Percentiles rank a stretch among this genome's conserved stretches.
These are phyloP conservation scores for Malassezia equina DNA, from an alignment of 1,284 basidiomycete species.

Conservation along the genomic window DNA sequence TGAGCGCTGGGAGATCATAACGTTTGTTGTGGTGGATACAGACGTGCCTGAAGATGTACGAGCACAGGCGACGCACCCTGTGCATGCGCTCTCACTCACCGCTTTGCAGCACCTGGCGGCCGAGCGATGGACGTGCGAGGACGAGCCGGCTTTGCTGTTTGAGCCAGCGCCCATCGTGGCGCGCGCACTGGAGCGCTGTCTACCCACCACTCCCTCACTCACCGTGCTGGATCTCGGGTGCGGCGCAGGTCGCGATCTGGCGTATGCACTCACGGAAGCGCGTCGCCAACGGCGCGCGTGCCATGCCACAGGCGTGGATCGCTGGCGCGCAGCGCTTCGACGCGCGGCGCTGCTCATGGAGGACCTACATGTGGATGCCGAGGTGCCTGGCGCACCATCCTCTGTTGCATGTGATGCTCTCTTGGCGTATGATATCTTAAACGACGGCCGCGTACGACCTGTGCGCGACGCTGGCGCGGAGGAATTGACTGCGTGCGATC, in stretches of 20 bases:
- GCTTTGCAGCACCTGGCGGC: neutral
- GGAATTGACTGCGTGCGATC: neutral
- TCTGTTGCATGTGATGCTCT: conserved; percentile 3
- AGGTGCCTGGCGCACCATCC: neutral
- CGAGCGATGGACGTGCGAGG: neutral
- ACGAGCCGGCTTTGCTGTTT: conserved; percentile 6
- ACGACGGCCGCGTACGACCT: conserved; percentile 1
- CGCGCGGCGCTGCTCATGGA: conserved; percentile 5
- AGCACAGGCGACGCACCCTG: neutral
- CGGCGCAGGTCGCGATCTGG: conserved; percentile 16
- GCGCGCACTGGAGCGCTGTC: neutral
- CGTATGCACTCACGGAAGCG: neutral
- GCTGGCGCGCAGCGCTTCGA: conserved; percentile 13
- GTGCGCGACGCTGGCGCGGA: neutral
- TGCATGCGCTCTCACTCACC: neutral
- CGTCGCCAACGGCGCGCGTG: neutral
- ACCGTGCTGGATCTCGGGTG: conserved; percentile 13
- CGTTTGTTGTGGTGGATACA: neutral
- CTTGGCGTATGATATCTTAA: neutral
- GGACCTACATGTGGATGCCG: neutral
- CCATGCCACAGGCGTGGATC: conserved; percentile 12
- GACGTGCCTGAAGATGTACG: neutral
- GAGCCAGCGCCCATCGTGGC: conserved; percentile 6
- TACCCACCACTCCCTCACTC: neutral
- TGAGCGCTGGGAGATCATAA: conserved; percentile 13